Base-by-base conservation (phyloP, 768 basidiomycete genomes). In the Tylopilus plumbeoviolaceoides region DNA sequence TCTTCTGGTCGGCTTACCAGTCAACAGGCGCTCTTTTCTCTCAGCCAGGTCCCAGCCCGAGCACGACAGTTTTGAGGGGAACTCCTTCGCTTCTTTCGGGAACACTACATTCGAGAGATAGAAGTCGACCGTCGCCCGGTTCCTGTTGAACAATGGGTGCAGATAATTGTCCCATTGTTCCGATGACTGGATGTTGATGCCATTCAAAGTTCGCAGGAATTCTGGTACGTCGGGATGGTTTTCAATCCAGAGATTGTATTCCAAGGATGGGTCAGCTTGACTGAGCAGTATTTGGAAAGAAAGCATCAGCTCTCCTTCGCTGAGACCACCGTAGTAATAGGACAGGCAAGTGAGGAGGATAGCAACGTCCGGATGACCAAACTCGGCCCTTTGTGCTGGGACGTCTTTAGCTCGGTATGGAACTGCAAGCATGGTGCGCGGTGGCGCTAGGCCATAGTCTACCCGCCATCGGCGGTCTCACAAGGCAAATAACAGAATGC, bases 371-470 rank as follows among this genome's bases (percentile, higher is more conserved):
- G 79, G 80, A 56, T 81, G 80, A 7, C 76, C 77, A 44, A 81
- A 81, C 44, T 81, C 78, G 35, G 79, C 72, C 31, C 72, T 66
- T 12, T 64, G 54, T 14, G 76, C 66, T 0, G 80, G 80, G 7
- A 73, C 64, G 44, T 81, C 80, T 55, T 79, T 81, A 0, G 79
- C 80, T 18, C 74, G 69, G 49, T 77, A 81, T 0, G 80, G 80
- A 0, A 81, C 78, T 1, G 79, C 78, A 1, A 81, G 69, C 56
- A 75, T 62, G 1, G 78, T 72, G 3, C 80, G 72, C 6, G 41
- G 54, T 2, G 58, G 58, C 45, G 76, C 75, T 4, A 79, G 70
- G 2, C 80, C 80, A 55, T 77, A 82, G 42, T 81, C 75, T 0
- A 81, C 80, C 30, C 79, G 60, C 77, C 78, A 81, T 10, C 78